Base-by-base conservation (phyloP, 768 basidiomycete genomes). In the Sporobolomyces roseus region DNA sequence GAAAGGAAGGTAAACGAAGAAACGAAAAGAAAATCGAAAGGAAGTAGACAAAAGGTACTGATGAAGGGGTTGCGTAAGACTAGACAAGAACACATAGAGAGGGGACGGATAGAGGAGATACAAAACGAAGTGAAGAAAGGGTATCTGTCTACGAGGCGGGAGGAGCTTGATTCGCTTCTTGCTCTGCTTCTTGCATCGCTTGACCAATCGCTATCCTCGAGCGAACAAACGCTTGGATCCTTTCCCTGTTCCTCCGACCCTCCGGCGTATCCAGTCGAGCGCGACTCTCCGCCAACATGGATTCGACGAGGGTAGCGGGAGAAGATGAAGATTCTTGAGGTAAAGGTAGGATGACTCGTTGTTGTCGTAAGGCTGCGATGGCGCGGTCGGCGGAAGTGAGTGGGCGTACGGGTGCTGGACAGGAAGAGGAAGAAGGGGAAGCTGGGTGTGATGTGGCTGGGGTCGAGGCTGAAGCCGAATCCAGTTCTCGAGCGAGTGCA, bases 381-480 rank as follows among this genome's bases (percentile, higher is more conserved):
- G 63, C 63, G 45, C 63, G 63, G 6, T 59, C 27, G 8, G 68
- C 62, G 19, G 65, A 60, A 3, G 65, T 66, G 50, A 52, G 58
- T 0, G 65, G 59, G 0, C 36, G 58, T 27, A 23, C 29, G 30
- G 49, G 27, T 30, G 38, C 27, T 27, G 25, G 5, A 45, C 8
- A 12, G 41, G 56, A 29, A 35, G 29, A 29, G 23, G 38, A 9
- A 41, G 38, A 41, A 5, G 5, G 51, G 36, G 54, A 30, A 30
- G 58, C 33, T 21, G 51, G 33, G 21, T 23, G 23, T 32, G 29
- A 25, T 17, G 36, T 60, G 2, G 27, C 41, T 41, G 56, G 56
- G 4, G 27, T 55, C 21, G 54, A 55, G n/a, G 10, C 9, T 35
- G 38, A 41, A 41, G 38, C 9, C 10, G 38, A 41, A 41, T n/a